These are phyloP conservation scores for Mrakia frigida DNA, from an alignment of 768 basidiomycete genomes.

Conservation along the genomic window DNA sequence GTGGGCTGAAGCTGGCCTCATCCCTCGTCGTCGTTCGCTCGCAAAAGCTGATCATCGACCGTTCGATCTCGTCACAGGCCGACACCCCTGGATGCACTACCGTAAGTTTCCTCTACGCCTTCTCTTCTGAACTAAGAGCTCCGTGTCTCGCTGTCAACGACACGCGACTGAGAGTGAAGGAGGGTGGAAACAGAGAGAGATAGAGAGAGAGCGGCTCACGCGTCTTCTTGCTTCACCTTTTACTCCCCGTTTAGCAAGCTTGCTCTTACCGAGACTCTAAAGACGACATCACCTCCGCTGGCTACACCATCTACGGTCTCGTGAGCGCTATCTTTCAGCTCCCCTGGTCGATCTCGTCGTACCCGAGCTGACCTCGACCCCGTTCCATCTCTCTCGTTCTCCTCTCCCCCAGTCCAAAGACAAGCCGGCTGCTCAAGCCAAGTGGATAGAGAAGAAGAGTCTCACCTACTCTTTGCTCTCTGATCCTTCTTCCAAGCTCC, in stretches of 20 bases:
- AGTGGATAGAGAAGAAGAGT: constrained; percentile 59
- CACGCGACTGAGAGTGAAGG: too few species aligned
- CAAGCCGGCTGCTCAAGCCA: constrained; percentile 63
- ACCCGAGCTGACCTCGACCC: constrained; percentile 12
- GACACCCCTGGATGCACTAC: constrained; percentile 63
- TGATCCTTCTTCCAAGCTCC: constrained; percentile 75
- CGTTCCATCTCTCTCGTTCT: neutral
- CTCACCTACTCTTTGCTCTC: constrained; percentile 82
- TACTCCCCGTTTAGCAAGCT: constrained; percentile 50
- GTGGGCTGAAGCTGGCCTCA: neutral
- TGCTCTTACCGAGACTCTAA: constrained; percentile 84
- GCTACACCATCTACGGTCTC: constrained; percentile 45
- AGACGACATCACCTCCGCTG: constrained; percentile 62
- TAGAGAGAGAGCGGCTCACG: too few species aligned
- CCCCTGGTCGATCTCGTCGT: constrained; percentile 43
- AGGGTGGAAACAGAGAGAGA: too few species aligned
- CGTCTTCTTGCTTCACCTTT: neutral
- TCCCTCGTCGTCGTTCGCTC: neutral
- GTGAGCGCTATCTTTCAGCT: neutral
- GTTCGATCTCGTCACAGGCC: constrained; percentile 21
- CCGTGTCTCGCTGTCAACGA: too few species aligned
- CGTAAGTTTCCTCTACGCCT: constrained; percentile 38
- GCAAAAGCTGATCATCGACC: neutral
- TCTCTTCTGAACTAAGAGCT: neutral
- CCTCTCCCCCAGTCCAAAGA: constrained; percentile 46